These are phyloP conservation scores for Rhinocladiella mackenziei DNA, from an alignment of 2,329 filamentous ascomycete genomes.

Conservation along the genomic window DNA sequence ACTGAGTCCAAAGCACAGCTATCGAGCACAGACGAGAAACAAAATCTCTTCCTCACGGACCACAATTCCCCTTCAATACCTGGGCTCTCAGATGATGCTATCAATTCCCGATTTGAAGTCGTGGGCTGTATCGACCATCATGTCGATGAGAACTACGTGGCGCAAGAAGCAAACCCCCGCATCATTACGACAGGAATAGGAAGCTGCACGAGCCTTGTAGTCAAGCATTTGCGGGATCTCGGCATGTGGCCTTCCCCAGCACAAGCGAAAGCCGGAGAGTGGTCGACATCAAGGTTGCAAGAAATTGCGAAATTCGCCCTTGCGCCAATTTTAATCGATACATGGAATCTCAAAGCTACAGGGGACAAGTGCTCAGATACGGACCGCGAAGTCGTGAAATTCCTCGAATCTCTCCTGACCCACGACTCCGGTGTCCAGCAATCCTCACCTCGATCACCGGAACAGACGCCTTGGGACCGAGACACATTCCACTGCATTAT, in stretches of 20 bases:
- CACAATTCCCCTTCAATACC: slow-evolving; percentile 44
- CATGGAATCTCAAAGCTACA: slow-evolving; percentile 42
- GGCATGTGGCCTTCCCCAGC: slow-evolving; percentile 40
- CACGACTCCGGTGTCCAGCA: neutral
- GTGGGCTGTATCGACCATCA: slow-evolving; percentile 60
- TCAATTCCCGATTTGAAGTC: slow-evolving; percentile 41
- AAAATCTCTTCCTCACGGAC: slow-evolving; percentile 38
- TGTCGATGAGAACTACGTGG: slow-evolving; percentile 54
- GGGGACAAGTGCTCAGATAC: slow-evolving; percentile 44
- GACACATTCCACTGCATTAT: slow-evolving; percentile 51
- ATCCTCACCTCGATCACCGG: neutral
- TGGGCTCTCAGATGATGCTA: slow-evolving; percentile 32
- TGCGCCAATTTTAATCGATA: slow-evolving; percentile 44
- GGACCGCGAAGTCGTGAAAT: slow-evolving; percentile 46
- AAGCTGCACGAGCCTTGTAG: slow-evolving; percentile 57
- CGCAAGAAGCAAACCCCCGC: slow-evolving; percentile 44
- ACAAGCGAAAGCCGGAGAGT: neutral
- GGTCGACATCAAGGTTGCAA: slow-evolving; percentile 31
- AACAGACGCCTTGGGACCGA: slow-evolving; percentile 28
- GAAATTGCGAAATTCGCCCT: slow-evolving; percentile 44
- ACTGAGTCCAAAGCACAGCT: neutral
- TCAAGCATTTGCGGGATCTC: slow-evolving; percentile 48
- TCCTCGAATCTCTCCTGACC: slow-evolving; percentile 51
- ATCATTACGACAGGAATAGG: slow-evolving; percentile 53
- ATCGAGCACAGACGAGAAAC: slow-evolving; percentile 7